Evolutionary conservation across 2,329 filamentous ascomycete species (phyloP).

Genomic region (Hypoxylon sp.): DNA sequence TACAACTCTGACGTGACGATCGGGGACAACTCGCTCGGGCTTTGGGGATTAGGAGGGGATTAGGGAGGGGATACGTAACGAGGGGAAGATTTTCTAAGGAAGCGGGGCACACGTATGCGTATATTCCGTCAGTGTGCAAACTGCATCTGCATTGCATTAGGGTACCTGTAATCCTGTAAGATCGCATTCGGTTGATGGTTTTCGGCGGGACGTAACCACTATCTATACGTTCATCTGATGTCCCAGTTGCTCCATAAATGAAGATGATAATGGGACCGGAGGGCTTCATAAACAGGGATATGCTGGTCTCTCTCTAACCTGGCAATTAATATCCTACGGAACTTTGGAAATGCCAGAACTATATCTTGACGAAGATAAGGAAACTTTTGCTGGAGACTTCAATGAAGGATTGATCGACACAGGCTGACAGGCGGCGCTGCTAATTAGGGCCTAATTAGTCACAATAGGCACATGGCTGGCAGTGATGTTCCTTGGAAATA

Average conservation of each 20-base stretch:
- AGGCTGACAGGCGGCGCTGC: slow-evolving; percentile 38
- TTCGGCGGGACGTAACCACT: slow-evolving; percentile 9
- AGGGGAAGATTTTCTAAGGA: slow-evolving; percentile 8
- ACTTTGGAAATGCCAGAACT: slow-evolving; percentile 14
- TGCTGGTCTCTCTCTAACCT: background rate
- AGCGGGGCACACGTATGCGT: slow-evolving; percentile 1
- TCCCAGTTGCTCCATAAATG: slow-evolving; percentile 2
- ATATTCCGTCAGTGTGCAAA: slow-evolving; percentile 11
- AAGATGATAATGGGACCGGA: slow-evolving; percentile 22
- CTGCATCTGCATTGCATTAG: slow-evolving; percentile 5
- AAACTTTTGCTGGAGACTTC: slow-evolving; percentile 21
- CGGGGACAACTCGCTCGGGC: slow-evolving; percentile 15
- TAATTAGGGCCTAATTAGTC: slow-evolving; percentile 1
- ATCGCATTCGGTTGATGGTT: slow-evolving; percentile 26
- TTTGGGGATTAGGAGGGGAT: slow-evolving; percentile 6
- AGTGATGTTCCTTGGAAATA: background rate
- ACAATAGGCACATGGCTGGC: background rate
- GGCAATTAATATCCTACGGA: slow-evolving; percentile 18
- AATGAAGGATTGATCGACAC: slow-evolving; percentile 29
- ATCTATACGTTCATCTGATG: slow-evolving; percentile 9
- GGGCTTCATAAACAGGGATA: background rate
- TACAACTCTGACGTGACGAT: slow-evolving; percentile 29
- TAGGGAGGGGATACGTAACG: slow-evolving; percentile 7
- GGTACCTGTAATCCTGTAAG: slow-evolving; percentile 1
- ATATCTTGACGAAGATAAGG: slow-evolving; percentile 7